phyloP scores from a whole-genome alignment of 116 monocot genomes.

The Phalaenopsis hybrid region DNA sequence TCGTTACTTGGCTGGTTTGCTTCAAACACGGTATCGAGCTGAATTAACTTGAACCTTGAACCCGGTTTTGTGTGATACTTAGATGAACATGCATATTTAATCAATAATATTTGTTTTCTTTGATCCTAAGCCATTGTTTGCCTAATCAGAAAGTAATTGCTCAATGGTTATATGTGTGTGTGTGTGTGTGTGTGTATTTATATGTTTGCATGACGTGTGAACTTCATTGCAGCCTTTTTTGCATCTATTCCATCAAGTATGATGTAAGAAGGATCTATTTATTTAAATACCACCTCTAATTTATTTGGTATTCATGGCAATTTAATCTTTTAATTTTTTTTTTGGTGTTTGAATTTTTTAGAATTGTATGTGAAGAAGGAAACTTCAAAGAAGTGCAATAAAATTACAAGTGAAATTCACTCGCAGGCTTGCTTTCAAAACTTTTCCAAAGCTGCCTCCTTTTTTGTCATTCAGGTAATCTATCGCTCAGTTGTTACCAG shows the following conservation, averaged over 20 bases:
- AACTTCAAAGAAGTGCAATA: neutral
- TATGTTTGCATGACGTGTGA: neutral
- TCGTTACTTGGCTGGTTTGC: too few species aligned
- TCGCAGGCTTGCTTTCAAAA: neutral
- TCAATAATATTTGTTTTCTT: too few species aligned
- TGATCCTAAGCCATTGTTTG: too few species aligned
- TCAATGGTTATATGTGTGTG: neutral
- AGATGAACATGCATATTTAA: too few species aligned
- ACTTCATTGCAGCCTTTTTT: neutral
- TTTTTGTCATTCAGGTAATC: neutral
- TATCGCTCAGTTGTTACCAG: neutral
- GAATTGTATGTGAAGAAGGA: neutral
- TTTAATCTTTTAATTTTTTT: neutral
- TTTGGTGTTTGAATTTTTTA: neutral
- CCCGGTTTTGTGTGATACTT: too few species aligned
- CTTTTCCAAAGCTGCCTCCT: neutral
- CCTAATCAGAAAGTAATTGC: neutral
- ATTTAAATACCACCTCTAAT: neutral
- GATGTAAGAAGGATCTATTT: neutral
- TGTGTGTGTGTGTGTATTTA: neutral
- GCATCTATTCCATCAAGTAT: neutral
- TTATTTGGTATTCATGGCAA: neutral
- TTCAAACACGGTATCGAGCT: too few species aligned
- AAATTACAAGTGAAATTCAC: neutral
- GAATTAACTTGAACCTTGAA: too few species aligned